These are phyloP conservation scores for Geosiphon pyriformis DNA, from an alignment of 192 early-diverging fungal species.

Conservation along the genomic window DNA sequence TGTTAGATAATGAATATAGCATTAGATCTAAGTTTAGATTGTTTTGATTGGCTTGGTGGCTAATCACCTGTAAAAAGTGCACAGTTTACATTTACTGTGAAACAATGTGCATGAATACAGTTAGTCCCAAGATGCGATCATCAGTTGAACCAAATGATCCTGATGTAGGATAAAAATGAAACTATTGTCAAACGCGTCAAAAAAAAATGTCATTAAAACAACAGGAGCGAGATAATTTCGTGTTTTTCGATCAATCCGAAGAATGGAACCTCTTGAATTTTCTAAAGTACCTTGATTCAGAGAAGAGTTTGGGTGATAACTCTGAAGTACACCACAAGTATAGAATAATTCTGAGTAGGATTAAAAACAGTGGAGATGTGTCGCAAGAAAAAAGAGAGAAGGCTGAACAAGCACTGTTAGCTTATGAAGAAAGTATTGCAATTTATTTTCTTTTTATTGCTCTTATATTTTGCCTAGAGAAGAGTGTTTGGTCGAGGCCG, in stretches of 20 bases:
- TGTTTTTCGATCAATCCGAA: conserved; percentile 1
- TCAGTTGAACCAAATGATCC: no score
- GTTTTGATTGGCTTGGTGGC: no score
- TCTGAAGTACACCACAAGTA: background rate
- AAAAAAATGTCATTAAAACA: no score
- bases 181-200: no score
- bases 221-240: no score
- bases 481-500: conserved; percentile 6
- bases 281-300: background rate
- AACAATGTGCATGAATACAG: no score
- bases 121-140: no score
- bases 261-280: conserved; percentile 6
- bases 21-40: no score
- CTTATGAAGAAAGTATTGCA: background rate
- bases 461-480: conserved; percentile 6
- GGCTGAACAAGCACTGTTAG: background rate
- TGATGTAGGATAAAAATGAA: no score
- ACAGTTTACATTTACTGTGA: no score
- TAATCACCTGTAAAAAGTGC: no score
- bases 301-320: background rate
- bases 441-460: background rate
- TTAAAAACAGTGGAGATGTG: background rate
- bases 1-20: no score
- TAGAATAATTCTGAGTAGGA: background rate
- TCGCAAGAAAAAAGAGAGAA: background rate